Base-by-base conservation (phyloP, 2,329 filamentous ascomycete genomes). In the Trichoderma pleuroti region DNA sequence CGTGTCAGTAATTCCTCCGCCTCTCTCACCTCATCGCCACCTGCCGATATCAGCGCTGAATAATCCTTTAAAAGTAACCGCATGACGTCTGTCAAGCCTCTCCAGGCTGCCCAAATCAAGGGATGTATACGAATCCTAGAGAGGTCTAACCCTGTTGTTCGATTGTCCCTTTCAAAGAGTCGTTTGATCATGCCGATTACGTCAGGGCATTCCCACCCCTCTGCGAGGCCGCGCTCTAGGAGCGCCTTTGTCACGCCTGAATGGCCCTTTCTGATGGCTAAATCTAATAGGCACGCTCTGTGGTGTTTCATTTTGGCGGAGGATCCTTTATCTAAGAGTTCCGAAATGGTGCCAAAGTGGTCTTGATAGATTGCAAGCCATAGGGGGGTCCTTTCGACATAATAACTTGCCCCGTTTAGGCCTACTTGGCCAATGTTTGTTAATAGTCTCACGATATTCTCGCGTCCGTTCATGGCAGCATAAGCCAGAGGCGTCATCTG, bases 361-460 rank as follows among this genome's bases (percentile, higher is more conserved):
- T 4, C 6, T 42, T 9, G 39, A 18, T 42, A 0, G 8, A 2
- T 9, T 42, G 39, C 39, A 42, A 42, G 39, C 39, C 39, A 42
- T 1, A 42, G 16, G 6, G 39, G 16, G 16, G 0, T 9, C 7
- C 6, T n/a, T 16, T 2, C 39, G 1, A 0, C 8, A n/a, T 6
- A 42, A 16, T 9, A 1, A 1, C 16, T 6, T 4, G 14, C 18
- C 3, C 16, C 16, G 2, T 9, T 16, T 7, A 16, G 12, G 3
- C 18, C 39, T n/a, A n/a, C 14, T 42, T 8, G 16, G 16, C 16
- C 16, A 42, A 6, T 18, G 8, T 9, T 3, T 18, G 9, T n/a
- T 7, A 42, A 9, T 8, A 42, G 39, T n/a, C 8, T 42, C 16
- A n/a, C 16, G 16, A n/a, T 3, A 42, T 42, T 3, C 1, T n/a